Evolutionary conservation across 192 early-diverging fungal genomes (phyloP).

Genomic region (Backusella circina): DNA sequence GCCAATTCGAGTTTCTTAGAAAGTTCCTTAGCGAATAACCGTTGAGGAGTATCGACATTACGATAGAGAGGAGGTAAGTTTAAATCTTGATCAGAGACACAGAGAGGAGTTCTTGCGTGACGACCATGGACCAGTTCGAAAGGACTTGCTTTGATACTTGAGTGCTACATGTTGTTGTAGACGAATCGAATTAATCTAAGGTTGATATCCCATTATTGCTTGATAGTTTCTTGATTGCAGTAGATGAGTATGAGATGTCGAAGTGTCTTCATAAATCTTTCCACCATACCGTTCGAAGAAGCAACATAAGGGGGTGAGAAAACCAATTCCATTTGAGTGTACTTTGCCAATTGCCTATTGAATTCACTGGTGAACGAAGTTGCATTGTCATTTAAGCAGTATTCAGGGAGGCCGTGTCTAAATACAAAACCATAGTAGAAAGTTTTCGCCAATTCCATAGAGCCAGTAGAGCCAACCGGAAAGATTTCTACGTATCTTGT

Average conservation of each 20-base stretch:
- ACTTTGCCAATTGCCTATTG: background rate
- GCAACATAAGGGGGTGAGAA: background rate
- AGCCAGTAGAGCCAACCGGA: background rate
- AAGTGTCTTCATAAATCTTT: background rate
- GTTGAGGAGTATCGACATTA: too few species aligned
- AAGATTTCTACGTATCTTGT: background rate
- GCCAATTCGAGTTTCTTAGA: too few species aligned
- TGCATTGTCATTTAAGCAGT: background rate
- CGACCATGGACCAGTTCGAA: background rate
- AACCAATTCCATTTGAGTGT: background rate
- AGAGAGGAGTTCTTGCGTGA: background rate
- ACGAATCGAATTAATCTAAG: background rate
- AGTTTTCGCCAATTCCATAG: too few species aligned
- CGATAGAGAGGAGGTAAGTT: too few species aligned
- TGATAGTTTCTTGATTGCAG: background rate
- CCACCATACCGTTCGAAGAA: background rate
- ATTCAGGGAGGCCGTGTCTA: background rate
- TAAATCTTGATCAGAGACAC: too few species aligned
- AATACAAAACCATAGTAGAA: background rate
- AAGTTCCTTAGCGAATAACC: too few species aligned
- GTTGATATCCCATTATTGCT: background rate
- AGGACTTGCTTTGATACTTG: background rate
- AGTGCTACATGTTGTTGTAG: background rate
- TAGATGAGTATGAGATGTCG: background rate
- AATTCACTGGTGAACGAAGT: background rate